phyloP scores from a whole-genome alignment of 139 green algal species.

The Medakamo hakoo region DNA sequence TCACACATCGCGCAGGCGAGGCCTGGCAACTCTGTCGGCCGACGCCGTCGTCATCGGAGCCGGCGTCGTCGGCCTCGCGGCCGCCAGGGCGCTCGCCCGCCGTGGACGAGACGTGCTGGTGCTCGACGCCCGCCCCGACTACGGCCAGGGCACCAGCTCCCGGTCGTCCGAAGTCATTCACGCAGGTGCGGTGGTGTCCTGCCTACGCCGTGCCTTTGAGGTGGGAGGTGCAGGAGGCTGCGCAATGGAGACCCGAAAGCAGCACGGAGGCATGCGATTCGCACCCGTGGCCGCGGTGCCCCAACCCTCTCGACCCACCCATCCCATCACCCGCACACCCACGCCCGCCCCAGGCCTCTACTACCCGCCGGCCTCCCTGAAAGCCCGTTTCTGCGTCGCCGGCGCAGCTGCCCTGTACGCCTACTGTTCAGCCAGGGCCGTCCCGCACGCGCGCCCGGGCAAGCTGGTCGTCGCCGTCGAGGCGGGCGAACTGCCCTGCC shows the following conservation, averaged over 20 bases:
- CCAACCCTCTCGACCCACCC: neutral
- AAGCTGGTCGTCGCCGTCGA: slow-evolving; percentile 67
- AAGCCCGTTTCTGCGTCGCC: slow-evolving; percentile 56
- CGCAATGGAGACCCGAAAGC: neutral
- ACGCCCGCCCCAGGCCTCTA: slow-evolving; percentile 61
- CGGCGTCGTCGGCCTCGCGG: slow-evolving; percentile 64
- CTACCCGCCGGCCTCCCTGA: slow-evolving; percentile 60
- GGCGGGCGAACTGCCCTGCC: slow-evolving; percentile 9
- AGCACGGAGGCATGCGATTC: neutral
- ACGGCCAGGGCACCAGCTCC: slow-evolving; percentile 48
- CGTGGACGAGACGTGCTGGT: slow-evolving; percentile 41
- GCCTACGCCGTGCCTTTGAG: too few species aligned
- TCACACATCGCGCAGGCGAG: neutral
- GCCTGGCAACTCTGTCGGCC: neutral
- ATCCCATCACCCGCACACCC: slow-evolving; percentile 16
- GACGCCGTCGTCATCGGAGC: slow-evolving; percentile 21
- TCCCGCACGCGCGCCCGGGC: slow-evolving; percentile 35
- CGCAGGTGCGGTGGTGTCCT: slow-evolving; percentile 6
- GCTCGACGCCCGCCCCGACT: slow-evolving; percentile 29
- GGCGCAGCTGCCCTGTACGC: slow-evolving; percentile 39
- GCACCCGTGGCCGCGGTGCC: neutral
- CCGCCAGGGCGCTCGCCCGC: slow-evolving; percentile 34
- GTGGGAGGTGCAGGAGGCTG: too few species aligned
- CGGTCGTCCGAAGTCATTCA: slow-evolving; percentile 38
- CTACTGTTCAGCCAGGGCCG: slow-evolving; percentile 25